Evolutionary conservation across 805 yeast species (phyloP).

Genomic region (Myxozyma nipponensis): DNA sequence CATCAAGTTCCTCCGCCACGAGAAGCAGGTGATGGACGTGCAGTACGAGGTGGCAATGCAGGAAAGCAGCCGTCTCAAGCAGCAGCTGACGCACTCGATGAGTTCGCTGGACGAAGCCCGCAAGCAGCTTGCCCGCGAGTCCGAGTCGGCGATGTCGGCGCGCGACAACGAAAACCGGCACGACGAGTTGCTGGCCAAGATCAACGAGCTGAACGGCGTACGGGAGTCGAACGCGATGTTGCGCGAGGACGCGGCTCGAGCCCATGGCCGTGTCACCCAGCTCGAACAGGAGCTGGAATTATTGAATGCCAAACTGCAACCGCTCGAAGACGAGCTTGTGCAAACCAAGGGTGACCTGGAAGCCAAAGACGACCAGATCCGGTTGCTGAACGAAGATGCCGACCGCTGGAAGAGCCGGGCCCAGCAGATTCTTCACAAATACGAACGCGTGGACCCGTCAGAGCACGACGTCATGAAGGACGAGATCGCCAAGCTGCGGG

Average conservation of each 20-base stretch:
- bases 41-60: constrained; percentile 51
- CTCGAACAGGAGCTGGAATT: constrained; percentile 43
- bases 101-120: constrained; percentile 53
- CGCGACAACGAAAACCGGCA: constrained; percentile 39
- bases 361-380: constrained; percentile 50
- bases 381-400: constrained; percentile 49
- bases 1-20: constrained; percentile 62
- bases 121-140: constrained; percentile 45
- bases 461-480: constrained; percentile 42
- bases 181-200: constrained; percentile 47
- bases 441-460: constrained; percentile 48
- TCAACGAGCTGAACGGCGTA: constrained; percentile 58
- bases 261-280: constrained; percentile 35
- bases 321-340: constrained; percentile 43
- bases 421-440: constrained; percentile 45
- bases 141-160: constrained; percentile 9
- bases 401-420: constrained; percentile 57
- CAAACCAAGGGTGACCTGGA: constrained; percentile 43
- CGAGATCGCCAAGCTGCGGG: constrained; percentile 32
- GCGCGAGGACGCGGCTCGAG: constrained; percentile 47
- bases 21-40: constrained; percentile 65
- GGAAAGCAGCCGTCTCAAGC: constrained; percentile 53
- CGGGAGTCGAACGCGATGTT: constrained; percentile 66
- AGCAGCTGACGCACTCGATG: constrained; percentile 46
- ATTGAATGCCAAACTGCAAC: constrained; percentile 41